Conservation (phyloP, 768 basidiomycete genomes). For the Rhizopogon vinicolor region DNA sequence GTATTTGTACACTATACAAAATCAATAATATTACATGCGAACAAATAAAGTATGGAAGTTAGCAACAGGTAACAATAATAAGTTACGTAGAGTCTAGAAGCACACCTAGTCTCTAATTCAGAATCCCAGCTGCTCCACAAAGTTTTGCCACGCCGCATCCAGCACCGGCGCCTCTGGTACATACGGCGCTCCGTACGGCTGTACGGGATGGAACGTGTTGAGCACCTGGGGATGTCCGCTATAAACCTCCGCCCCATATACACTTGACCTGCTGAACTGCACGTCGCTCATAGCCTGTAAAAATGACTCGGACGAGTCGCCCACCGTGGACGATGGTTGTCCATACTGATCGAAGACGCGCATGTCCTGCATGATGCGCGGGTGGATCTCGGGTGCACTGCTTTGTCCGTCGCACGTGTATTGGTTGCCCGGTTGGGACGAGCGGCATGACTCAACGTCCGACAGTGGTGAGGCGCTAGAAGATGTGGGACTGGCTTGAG, state of each 20-base stretch:
- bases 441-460: conserved; percentile 12
- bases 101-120: conserved; percentile 9
- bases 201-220: conserved; percentile 15
- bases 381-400: conserved; percentile 16
- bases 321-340: conserved; percentile 9
- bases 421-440: not conserved
- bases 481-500: conserved; percentile 6
- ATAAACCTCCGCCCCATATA: conserved; percentile 9
- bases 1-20: not conserved
- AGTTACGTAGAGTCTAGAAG: not conserved
- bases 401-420: conserved; percentile 2
- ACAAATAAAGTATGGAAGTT: not conserved
- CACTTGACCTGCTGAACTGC: conserved; percentile 19
- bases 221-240: conserved; percentile 6
- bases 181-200: conserved; percentile 3
- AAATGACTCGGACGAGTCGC: conserved; percentile 24
- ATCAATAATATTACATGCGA: no score
- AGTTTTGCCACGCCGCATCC: conserved; percentile 62
- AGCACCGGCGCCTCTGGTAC: conserved; percentile 32
- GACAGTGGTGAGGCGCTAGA: conserved; percentile 6
- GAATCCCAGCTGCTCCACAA: conserved; percentile 65
- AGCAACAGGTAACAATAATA: not conserved
- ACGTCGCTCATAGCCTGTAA: conserved; percentile 27
- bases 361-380: conserved; percentile 49
- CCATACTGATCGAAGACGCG: conserved; percentile 36